phyloP scores from a whole-genome alignment of 1,139 yeast genomes.

The Taiozyma onychis region DNA sequence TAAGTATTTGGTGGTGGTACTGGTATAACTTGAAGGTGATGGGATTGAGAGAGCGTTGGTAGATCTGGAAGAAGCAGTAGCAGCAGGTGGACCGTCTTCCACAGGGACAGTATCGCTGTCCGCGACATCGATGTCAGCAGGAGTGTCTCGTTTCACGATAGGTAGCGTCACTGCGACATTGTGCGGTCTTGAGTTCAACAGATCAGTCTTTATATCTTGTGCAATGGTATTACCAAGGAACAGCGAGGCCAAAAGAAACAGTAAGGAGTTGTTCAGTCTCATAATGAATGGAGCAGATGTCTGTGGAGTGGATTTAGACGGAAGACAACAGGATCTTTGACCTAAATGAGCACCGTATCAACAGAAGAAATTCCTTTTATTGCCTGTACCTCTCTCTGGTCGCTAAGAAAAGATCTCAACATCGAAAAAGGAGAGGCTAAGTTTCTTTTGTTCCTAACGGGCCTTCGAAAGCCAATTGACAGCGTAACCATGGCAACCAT shows the following conservation, averaged over 20 bases:
- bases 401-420: background rate
- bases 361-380: background rate
- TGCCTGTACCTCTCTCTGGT: background rate
- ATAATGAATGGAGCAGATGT: background rate
- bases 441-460: background rate
- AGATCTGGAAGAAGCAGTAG: background rate
- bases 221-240: background rate
- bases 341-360: background rate
- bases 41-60: background rate
- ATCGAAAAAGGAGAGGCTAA: background rate
- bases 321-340: background rate
- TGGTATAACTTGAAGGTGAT: background rate
- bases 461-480: background rate
- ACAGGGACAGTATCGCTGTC: conserved; percentile 15
- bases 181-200: background rate
- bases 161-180: background rate
- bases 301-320: background rate
- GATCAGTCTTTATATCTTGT: background rate
- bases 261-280: background rate
- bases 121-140: conserved; percentile 14
- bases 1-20: background rate
- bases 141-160: conserved; percentile 12
- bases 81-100: conserved; percentile 6
- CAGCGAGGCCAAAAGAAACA: background rate
- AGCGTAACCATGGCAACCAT: background rate